Evolutionary conservation across 257 asterid species (phyloP), one percentile per base, ranked within the genome.

Genomic region (Gentiana macrophylla): DNA sequence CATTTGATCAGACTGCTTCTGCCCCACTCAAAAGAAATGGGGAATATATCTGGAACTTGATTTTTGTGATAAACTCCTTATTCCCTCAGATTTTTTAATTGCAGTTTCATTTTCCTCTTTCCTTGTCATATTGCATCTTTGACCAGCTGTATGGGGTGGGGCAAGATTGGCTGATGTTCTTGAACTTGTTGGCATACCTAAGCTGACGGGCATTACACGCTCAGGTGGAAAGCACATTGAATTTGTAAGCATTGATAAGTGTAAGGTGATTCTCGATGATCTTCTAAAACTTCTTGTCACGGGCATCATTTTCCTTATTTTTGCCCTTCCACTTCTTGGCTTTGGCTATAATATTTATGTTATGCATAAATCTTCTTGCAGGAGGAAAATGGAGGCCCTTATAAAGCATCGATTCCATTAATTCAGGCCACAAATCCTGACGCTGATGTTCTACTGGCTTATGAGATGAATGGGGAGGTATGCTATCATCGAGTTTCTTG

Each of bases 391-490:
- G 97, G 98, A 60, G 98, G 98, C 56, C 97, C 98, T 44, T 92
- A 92, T 67, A 92, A 83, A 75, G 97, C 95, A 55, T 92, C 97
- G 52, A 83, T 92, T 69, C 94, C 94, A 52, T 60, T 92, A 65
- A 74, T 68, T 72, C 97, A 88, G 61, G 97, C 98, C 67, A 85
- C 97, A 60, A 79, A 80, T 66, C 95, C 98, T 2, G 93, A 72
- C 69, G 89, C 93, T 76, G 97, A 88, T 75, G 94, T 92, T 73
- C 73, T 92, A 56, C 78, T 92, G 6, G 97, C 98, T 69, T 92
- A 92, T 70, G 98, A 92, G 76, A 92, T 92, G 97, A 92, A 92
- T 52, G 97, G 97, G 52, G 86, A 92, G 98, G 97, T 91, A 78
- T 37, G 57, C 36, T 51, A 5, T 52, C 35, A 32, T 54, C 43